Evolutionary conservation across 805 yeast species (phyloP).

Genomic region (Dipodascopsis tothii): DNA sequence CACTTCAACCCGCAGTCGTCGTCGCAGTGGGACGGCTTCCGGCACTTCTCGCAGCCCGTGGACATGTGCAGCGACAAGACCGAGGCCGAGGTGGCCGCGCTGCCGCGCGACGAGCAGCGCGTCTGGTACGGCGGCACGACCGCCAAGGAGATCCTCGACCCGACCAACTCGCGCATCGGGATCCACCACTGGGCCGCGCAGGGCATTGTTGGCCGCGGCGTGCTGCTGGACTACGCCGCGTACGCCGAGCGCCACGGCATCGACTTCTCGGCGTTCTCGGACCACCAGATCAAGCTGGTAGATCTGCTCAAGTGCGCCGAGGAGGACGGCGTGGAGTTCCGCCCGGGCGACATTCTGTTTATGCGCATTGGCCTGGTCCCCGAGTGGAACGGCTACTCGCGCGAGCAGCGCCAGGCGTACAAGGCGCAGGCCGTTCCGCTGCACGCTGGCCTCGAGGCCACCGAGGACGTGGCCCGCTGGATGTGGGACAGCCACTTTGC

Average conservation of each 20-base stretch:
- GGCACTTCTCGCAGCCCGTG: neutral
- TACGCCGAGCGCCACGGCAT: neutral
- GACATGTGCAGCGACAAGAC: neutral
- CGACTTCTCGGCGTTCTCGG: constrained; percentile 15
- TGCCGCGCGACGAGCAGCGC: constrained; percentile 1
- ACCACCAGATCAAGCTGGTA: constrained; percentile 20
- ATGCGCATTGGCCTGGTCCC: constrained; percentile 26
- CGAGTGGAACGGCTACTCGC: constrained; percentile 26
- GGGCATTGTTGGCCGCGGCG: neutral
- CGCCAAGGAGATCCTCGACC: constrained; percentile 22
- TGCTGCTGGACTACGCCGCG: neutral
- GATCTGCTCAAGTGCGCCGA: constrained; percentile 14
- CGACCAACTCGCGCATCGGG: constrained; percentile 14
- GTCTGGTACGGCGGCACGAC: constrained; percentile 26
- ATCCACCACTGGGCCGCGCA: constrained; percentile 26
- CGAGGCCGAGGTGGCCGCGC: neutral
- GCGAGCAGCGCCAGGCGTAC: constrained; percentile 20
- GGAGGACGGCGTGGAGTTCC: constrained; percentile 18
- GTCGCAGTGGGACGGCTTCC: constrained; percentile 25
- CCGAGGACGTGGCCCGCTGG: constrained; percentile 26
- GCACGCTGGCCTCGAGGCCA: constrained; percentile 24
- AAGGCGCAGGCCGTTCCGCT: constrained; percentile 6
- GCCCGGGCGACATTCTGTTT: constrained; percentile 27
- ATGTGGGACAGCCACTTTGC: constrained; percentile 29
- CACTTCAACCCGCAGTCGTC: constrained; percentile 26